These are phyloP conservation scores for Lactarius pseudohatsudake DNA, from an alignment of 768 basidiomycete species.

Conservation along the genomic window DNA sequence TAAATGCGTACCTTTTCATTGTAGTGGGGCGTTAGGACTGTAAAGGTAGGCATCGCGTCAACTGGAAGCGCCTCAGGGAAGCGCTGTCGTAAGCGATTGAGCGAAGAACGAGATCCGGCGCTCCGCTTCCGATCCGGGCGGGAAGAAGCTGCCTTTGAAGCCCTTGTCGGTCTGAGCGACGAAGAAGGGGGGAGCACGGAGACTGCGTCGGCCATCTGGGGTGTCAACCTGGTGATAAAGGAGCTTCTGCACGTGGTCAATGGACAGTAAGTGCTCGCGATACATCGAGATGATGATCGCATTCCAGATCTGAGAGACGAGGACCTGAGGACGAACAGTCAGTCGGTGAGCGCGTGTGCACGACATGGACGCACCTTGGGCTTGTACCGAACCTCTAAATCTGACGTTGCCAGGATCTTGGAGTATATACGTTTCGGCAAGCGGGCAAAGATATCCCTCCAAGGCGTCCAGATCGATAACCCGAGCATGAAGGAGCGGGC, in stretches of 20 bases:
- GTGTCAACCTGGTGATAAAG: conserved; percentile 96
- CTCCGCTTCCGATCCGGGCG: conserved; percentile 90
- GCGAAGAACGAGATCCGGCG: conserved; percentile 99
- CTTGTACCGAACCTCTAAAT: conserved; percentile 99
- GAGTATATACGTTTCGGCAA: conserved; percentile 97
- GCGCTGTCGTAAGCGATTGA: conserved; percentile 90
- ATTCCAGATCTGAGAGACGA: conserved; percentile 99
- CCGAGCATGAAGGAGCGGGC: conserved; percentile 86
- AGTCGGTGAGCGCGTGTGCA: too few relatives aligned
- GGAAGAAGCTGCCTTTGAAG: conserved; percentile 88
- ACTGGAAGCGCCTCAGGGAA: conserved; percentile 93
- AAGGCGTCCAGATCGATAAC: conserved; percentile 98
- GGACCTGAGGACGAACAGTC: conserved; percentile 43
- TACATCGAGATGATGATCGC: conserved; percentile 99
- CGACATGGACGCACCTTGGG: conserved; percentile 71
- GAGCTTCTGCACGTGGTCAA: conserved; percentile 97
- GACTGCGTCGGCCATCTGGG: conserved; percentile 82
- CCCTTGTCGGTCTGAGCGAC: conserved; percentile 91
- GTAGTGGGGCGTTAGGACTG: conserved; percentile 96
- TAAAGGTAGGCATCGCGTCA: conserved; percentile 99
- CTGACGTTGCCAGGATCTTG: conserved; percentile 88
- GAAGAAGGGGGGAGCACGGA: conserved; percentile 97
- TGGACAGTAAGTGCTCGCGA: conserved; percentile 96
- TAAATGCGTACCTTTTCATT: conserved; percentile 77
- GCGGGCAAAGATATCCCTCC: conserved; percentile 95